Evolutionary conservation across 2,329 filamentous ascomycete species (phyloP), one percentile per base, ranked within the genome.

Genomic region (Aspergillus fijiensis): DNA sequence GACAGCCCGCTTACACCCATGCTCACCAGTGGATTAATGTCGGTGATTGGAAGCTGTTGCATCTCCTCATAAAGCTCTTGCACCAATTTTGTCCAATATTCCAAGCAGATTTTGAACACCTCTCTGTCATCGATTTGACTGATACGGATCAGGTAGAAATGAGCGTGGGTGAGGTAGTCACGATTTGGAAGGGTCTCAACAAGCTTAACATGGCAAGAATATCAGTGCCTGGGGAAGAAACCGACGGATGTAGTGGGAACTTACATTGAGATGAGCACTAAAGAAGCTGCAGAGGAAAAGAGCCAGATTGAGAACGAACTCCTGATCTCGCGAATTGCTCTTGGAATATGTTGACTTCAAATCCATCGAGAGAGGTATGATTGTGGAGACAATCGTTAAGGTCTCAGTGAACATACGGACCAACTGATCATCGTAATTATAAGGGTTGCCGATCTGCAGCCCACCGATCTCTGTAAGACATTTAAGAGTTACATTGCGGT

Each of bases 401-500:
- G 95, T 95, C 75, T 97, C 94, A 49, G 95, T 98, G 79, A 99
- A 99, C 95, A 99, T 98, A 75, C 94, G 89, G 56, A 98, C 89
- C 50, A 99, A 85, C 80, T 96, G 94, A 75, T 99, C 95, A 70
- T 97, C 92, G 74, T 97, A 99, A 29, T 89, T 87, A 71, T 87
- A 74, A 79, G 88, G 67, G 79, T 88, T 70, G 81, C 85, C 91
- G 27, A 94, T 95, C 74, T 96, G 92, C 63, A 99, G 82, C 62
- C 95, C 90, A 64, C 93, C 96, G 76, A 99, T 98, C 78, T 99
- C 95, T 3, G 95, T 99, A 76, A 99, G 83, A 69, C 93, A 96
- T 79, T 99, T 96, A 63, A 99, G 84, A 1, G 95, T 97, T 69
- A 98, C 87, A 76, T 99, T 99, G 60, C 96, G 90, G 80, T 98